These are phyloP conservation scores for Mucor ambiguus DNA, from an alignment of 371 early-diverging fungal species.

Conservation along the genomic window DNA sequence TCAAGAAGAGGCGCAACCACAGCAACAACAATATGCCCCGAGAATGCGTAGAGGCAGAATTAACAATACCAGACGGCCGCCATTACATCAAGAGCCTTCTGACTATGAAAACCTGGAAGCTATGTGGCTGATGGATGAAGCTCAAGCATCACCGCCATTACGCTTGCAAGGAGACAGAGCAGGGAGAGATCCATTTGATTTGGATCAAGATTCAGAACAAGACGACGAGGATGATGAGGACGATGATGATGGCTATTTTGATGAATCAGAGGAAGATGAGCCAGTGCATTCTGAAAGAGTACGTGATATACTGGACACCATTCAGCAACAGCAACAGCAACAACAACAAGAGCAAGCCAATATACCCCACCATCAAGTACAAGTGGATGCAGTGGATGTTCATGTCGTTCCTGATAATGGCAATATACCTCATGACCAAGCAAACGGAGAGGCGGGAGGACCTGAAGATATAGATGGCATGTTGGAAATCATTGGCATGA, in stretches of 20 bases:
- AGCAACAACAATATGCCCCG: background rate
- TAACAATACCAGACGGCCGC: background rate
- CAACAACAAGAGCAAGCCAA: background rate
- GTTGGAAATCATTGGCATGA: slow-evolving; percentile 85
- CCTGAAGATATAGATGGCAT: slow-evolving; percentile 71
- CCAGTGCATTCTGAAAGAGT: background rate
- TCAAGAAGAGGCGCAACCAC: background rate
- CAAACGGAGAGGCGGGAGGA: background rate
- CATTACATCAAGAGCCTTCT: slow-evolving; percentile 5
- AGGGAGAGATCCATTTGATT: background rate
- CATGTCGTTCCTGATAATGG: background rate
- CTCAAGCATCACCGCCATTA: slow-evolving; percentile 2
- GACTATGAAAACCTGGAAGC: slow-evolving; percentile 21
- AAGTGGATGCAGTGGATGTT: too few relatives aligned
- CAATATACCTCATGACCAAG: background rate
- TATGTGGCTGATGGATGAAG: slow-evolving; percentile 12
- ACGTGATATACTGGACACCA: background rate
- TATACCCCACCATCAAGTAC: background rate
- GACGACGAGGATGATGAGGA: slow-evolving; percentile 45
- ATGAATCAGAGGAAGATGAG: background rate
- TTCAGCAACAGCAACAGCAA: background rate
- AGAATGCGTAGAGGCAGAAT: background rate
- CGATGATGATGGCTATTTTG: background rate
- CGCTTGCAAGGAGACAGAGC: too few relatives aligned
- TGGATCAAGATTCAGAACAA: background rate